phyloP scores from a whole-genome alignment of 116 monocot species.

The Dioscorea cayenensis region DNA sequence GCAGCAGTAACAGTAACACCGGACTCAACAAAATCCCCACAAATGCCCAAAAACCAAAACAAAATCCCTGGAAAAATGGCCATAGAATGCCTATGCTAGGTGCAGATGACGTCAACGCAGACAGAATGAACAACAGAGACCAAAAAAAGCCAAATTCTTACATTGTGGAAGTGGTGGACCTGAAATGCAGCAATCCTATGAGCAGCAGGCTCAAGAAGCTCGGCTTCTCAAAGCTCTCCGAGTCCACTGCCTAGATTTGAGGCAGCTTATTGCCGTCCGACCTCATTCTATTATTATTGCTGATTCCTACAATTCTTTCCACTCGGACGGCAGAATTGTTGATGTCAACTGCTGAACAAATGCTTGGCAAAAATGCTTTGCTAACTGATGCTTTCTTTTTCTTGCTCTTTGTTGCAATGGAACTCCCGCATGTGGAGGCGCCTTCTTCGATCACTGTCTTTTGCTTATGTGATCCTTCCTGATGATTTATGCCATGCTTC shows the following conservation, averaged over 20 bases:
- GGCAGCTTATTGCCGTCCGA: not conserved
- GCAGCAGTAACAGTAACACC: not conserved
- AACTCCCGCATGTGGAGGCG: not conserved
- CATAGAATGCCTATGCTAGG: slow-evolving; percentile 27
- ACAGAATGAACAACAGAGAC: slow-evolving; percentile 11
- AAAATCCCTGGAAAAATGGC: slow-evolving; percentile 4
- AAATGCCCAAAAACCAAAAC: slow-evolving; percentile 16
- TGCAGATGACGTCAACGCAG: slow-evolving; percentile 2
- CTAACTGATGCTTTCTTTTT: not conserved
- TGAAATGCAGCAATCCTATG: slow-evolving; percentile 79
- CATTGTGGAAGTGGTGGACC: slow-evolving; percentile 68
- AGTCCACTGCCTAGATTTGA: slow-evolving; percentile 19
- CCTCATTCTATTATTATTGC: not conserved
- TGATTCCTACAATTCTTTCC: not conserved
- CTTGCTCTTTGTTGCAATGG: not conserved
- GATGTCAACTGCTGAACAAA: not conserved
- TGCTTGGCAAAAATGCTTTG: not conserved
- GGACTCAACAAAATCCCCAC: not conserved
- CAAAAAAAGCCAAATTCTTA: slow-evolving; percentile 36
- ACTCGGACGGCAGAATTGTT: not conserved
- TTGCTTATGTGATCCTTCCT: not conserved
- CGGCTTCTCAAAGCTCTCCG: slow-evolving; percentile 68
- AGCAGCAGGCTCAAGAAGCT: slow-evolving; percentile 62
- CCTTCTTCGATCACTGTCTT: not conserved
- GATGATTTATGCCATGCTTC: not conserved